These are phyloP conservation scores for Neonothopanus nambi DNA, from an alignment of 1,284 basidiomycete species.

Conservation along the genomic window DNA sequence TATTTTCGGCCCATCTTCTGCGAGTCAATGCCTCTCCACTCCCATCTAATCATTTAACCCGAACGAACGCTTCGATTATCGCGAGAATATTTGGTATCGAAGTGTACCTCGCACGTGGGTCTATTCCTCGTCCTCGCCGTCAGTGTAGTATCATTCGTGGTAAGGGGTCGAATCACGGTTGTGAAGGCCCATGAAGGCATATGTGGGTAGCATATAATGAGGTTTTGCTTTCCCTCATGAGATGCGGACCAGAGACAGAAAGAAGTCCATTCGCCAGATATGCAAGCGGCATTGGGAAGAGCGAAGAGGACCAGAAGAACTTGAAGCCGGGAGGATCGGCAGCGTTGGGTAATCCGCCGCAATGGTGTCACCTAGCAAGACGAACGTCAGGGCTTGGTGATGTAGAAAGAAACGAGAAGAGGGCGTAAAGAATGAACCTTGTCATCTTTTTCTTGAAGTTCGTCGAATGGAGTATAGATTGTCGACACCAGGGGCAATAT, in stretches of 20 bases:
- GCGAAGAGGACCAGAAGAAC: slow-evolving; percentile 99
- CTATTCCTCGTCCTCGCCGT: slow-evolving; percentile 75
- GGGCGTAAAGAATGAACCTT: slow-evolving; percentile 59
- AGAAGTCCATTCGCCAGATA: slow-evolving; percentile 67
- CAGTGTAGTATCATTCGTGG: slow-evolving; percentile 85
- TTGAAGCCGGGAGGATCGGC: slow-evolving; percentile 99
- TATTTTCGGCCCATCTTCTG: slow-evolving; percentile 68
- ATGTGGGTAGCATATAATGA: slow-evolving; percentile 95
- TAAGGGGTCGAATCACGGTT: slow-evolving; percentile 96
- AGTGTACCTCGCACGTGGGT: slow-evolving; percentile 93
- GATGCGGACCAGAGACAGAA: slow-evolving; percentile 66
- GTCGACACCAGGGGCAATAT: slow-evolving; percentile 94
- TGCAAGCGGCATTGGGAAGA: slow-evolving; percentile 85
- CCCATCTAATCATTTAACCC: slow-evolving; percentile 87
- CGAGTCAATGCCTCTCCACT: slow-evolving; percentile 80
- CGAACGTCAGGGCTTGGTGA: slow-evolving; percentile 93
- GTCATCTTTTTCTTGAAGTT: slow-evolving; percentile 92
- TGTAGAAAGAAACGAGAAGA: slow-evolving; percentile 39
- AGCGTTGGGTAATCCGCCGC: slow-evolving; percentile 91
- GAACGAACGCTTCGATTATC: slow-evolving; percentile 88
- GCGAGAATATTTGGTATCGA: slow-evolving; percentile 98
- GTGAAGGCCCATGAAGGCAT: slow-evolving; percentile 96
- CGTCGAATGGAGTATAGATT: slow-evolving; percentile 95
- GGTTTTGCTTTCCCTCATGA: slow-evolving; percentile 90
- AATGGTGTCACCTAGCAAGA: too few species aligned